Evolutionary conservation across 176 grass and related monocot genomes (phyloP), one percentile per base, ranked within the genome.

Genomic region (Thalia dealbata): DNA sequence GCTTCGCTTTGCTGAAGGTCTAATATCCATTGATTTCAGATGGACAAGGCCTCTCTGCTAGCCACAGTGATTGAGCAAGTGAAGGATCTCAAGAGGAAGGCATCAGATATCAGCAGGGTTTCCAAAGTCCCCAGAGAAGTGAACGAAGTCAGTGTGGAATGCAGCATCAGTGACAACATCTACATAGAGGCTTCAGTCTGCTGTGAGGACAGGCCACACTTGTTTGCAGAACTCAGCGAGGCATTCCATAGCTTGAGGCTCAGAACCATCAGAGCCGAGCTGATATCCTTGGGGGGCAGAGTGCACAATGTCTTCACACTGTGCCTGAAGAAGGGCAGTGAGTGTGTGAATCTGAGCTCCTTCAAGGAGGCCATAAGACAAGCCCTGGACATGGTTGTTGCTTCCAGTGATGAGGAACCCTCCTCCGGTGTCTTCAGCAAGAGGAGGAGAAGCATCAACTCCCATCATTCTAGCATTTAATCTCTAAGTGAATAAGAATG

Each of bases 31-130:
- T 63, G 25, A 43, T 64, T 51, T 69, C 76, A 91, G 89, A 86
- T 91, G 89, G 89, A 91, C 67, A 91, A 91, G 75, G 80, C 89
- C 21, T 76, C 85, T 58, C 73, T 91, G 80, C 21, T 91, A 13
- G 83, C 58, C 28, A 91, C 52, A 73, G 89, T 91, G 55, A 73
- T 91, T 11, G 89, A 91, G 27, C 85, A 91, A 48, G 71, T 91
- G 80, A 88, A 81, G 80, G 71, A 52, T 0, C 82, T 91, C 9
- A 91, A 83, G 78, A 79, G 89, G 69, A 88, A 38, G 75, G 78
- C 65, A 69, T 23, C 30, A 44, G 76, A 70, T 10, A 46, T 59
- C 21, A 69, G 50, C 29, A 52, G 43, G 27, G 32, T 23, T 10
- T 68, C 35, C 64, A 69, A 12, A 25, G 14, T 78, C 14, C 76